A percentile compares a stretch with the other conserved stretches of the same genome.
phyloP scores from a whole-genome alignment of 345 rosid genomes.

The Schrenkiella parvula region DNA sequence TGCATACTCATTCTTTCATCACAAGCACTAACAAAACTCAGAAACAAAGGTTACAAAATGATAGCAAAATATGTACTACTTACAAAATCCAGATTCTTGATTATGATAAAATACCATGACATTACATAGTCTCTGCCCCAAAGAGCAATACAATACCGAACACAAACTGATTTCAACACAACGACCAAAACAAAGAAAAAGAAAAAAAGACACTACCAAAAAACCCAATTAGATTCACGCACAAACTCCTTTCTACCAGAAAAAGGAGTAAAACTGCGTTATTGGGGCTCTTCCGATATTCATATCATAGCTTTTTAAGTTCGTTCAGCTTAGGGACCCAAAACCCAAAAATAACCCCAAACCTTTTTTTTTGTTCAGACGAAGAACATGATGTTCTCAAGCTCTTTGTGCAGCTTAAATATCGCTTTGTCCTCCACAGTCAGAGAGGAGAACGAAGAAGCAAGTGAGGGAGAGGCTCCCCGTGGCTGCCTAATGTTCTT shows the following conservation, averaged over 20 bases:
- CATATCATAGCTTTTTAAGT: not conserved
- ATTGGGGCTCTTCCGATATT: constrained; percentile 28
- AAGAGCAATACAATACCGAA: too few relatives aligned
- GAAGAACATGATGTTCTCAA: constrained; percentile 72
- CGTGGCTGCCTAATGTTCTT: constrained; percentile 8
- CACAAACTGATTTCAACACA: too few relatives aligned
- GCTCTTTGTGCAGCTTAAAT: constrained; percentile 52
- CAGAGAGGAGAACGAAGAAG: constrained; percentile 37
- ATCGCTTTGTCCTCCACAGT: constrained; percentile 41
- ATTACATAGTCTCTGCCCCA: too few relatives aligned
- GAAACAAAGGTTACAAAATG: too few relatives aligned
- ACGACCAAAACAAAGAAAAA: too few relatives aligned
- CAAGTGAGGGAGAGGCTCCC: constrained; percentile 40
- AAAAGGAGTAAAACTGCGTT: constrained; percentile 41
- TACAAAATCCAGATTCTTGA: too few relatives aligned
- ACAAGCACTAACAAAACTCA: too few relatives aligned
- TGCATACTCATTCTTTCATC: too few relatives aligned
- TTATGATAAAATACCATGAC: too few relatives aligned
- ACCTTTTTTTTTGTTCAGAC: constrained; percentile 37
- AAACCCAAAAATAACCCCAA: not conserved
- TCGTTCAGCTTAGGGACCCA: not conserved
- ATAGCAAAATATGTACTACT: too few relatives aligned
- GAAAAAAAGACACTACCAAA: not conserved
- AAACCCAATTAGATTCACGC: constrained; percentile 64
- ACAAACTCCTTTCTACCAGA: constrained; percentile 52